These are phyloP conservation scores for Aspergillus tamarii DNA, from an alignment of 2,329 filamentous ascomycete genomes.

Conservation along the genomic window DNA sequence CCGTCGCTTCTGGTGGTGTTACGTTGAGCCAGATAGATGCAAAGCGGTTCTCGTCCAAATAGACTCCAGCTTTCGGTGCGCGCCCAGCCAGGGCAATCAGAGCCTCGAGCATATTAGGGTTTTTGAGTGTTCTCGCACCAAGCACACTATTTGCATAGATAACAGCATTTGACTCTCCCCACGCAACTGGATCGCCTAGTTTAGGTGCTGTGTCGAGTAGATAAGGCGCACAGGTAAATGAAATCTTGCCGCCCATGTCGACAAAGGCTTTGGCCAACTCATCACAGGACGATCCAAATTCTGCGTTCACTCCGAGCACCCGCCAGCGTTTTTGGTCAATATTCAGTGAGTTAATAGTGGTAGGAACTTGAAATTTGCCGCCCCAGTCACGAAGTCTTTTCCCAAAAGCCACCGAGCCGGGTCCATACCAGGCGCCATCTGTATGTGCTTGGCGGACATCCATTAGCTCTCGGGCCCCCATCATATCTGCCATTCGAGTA, in stretches of 20 bases:
- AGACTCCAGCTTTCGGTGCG: background rate
- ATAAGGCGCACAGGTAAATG: background rate
- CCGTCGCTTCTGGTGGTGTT: background rate
- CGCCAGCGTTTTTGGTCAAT: background rate
- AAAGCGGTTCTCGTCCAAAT: background rate
- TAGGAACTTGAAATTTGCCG: background rate
- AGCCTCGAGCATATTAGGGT: background rate
- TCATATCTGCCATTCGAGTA: background rate
- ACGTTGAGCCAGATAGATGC: background rate
- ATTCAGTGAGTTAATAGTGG: background rate
- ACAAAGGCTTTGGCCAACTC: background rate
- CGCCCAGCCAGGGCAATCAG: background rate
- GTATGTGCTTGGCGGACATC: background rate
- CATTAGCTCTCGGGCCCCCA: background rate
- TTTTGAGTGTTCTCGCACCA: background rate
- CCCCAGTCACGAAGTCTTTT: background rate
- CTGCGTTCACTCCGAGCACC: background rate
- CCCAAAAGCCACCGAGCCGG: background rate
- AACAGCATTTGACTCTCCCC: background rate
- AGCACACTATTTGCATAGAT: background rate
- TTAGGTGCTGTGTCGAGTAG: background rate
- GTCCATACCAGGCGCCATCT: background rate
- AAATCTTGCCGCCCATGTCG: background rate
- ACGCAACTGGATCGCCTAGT: background rate
- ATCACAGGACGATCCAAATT: background rate